Evolutionary conservation across 164 flowering plant genomes (phyloP), one percentile per base, ranked within the genome.

Genomic region (Magnolia changhungtana): DNA sequence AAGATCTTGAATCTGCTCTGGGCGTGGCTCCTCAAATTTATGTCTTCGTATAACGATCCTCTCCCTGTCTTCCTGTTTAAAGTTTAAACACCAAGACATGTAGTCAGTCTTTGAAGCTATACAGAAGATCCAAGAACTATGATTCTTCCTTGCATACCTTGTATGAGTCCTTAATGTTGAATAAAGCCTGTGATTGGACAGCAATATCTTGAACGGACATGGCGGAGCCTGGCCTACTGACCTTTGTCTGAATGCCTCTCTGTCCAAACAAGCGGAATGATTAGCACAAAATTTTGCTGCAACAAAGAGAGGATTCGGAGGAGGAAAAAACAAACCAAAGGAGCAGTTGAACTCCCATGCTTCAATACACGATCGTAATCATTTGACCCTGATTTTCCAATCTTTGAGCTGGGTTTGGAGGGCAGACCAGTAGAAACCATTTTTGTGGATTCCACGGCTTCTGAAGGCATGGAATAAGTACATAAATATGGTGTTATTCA

Each of bases 1-100:
- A 63, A 96, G 93, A 82, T 96, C 99, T 82, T 94, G 98, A 80
- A 94, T 91, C 81, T 91, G 99, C 78, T 96, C 99, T 63, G 88
- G 68, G 50, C 99, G 94, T 63, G 82, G 86, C 80, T 96, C 99
- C 84, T 96, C 99, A 86, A 94, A 96, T 84, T 94, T 96, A 76
- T 85, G 88, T 79, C 90, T 87, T 5, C 98, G 91, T 58, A 96
- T 90, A 72, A 92, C 84, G 70, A 91, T 78, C 82, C 96, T 92
- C 85, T 92, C 99, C 78, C 99, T 88, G 24, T 94, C 99, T 75
- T 91, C 99, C 99, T 96, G 91, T 82, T 81, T 4, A 80, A 69
- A 55, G 91, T 82, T 81, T 4, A 80, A 69, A 55, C 18, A 11
- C 16, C 61, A 11, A 55, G 7, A 27, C 7, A 68, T 6, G n/a